phyloP scores from a whole-genome alignment of 805 yeast species.

The Kodamaea kakaduensis region DNA sequence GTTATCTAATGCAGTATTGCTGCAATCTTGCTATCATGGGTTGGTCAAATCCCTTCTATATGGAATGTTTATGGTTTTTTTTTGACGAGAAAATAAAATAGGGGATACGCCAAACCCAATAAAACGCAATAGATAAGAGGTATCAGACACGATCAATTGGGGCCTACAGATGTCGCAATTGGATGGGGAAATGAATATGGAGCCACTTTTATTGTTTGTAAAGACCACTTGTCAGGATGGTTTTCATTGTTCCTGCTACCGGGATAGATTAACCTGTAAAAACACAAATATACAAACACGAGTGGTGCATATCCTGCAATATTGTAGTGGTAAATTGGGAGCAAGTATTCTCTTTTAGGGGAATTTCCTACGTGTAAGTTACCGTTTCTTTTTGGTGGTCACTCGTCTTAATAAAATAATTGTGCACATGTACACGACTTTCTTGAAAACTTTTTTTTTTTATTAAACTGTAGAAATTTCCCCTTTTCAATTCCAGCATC shows the following conservation, averaged over 20 bases:
- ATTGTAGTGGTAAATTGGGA: neutral
- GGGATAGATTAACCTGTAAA: constrained; percentile 3
- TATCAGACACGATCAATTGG: too few species aligned
- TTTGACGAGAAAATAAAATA: too few species aligned
- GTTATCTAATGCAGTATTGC: too few species aligned
- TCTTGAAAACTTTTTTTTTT: constrained; percentile 4
- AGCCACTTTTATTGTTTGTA: neutral
- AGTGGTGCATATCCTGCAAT: neutral
- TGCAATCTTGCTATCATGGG: too few species aligned
- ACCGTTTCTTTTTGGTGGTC: constrained; percentile 1
- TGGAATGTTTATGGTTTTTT: too few species aligned
- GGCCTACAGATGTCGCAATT: too few species aligned
- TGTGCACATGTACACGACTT: constrained; percentile 5
- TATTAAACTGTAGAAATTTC: constrained; percentile 7
- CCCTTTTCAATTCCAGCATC: constrained; percentile 6
- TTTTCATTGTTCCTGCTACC: neutral
- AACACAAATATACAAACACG: neutral
- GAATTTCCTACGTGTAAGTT: neutral
- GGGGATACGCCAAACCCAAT: too few species aligned
- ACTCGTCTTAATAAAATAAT: constrained; percentile 2
- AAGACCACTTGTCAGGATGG: neutral
- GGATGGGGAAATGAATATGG: too few species aligned
- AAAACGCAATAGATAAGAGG: too few species aligned
- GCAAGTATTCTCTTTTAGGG: neutral
- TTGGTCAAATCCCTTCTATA: too few species aligned